phyloP scores from a whole-genome alignment of 345 rosid genomes.

The Euclidium syriacum region DNA sequence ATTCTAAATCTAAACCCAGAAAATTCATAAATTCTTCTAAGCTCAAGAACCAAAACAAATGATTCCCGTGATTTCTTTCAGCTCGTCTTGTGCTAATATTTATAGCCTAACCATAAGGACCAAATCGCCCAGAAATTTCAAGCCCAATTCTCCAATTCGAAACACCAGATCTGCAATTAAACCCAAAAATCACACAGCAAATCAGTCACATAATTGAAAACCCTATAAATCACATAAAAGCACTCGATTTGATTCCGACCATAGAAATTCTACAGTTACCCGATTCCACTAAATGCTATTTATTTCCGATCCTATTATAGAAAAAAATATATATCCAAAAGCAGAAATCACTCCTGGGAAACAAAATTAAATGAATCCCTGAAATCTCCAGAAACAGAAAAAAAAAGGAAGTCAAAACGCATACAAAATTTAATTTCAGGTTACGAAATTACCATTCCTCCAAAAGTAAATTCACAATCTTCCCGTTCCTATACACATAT shows the following conservation, averaged over 20 bases:
- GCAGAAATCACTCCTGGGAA: neutral
- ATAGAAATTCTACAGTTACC: conserved; percentile 29
- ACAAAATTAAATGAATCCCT: neutral
- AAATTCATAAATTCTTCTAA: conserved; percentile 16
- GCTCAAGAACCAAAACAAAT: conserved; percentile 28
- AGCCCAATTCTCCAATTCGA: conserved; percentile 23
- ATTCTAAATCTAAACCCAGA: conserved; percentile 28
- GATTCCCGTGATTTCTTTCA: conserved; percentile 15
- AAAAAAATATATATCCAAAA: conserved; percentile 8
- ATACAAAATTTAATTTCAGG: neutral
- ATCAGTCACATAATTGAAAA: conserved; percentile 20
- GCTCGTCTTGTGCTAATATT: conserved; percentile 4
- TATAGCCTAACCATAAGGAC: conserved; percentile 32
- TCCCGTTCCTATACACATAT: neutral
- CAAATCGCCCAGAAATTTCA: conserved; percentile 34
- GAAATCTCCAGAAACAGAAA: neutral
- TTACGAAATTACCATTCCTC: neutral
- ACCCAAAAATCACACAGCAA: conserved; percentile 25
- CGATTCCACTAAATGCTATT: conserved; percentile 9
- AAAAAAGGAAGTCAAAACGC: conserved; percentile 2
- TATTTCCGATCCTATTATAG: neutral
- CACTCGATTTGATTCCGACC: conserved; percentile 13
- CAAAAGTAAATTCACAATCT: neutral
- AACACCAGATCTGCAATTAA: conserved; percentile 23
- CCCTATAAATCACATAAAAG: neutral